A percentile compares a stretch with the other conserved stretches of the same genome.
Evolutionary conservation across 805 yeast genomes (phyloP).

Genomic region (Wickerhamomyces chambardii): DNA sequence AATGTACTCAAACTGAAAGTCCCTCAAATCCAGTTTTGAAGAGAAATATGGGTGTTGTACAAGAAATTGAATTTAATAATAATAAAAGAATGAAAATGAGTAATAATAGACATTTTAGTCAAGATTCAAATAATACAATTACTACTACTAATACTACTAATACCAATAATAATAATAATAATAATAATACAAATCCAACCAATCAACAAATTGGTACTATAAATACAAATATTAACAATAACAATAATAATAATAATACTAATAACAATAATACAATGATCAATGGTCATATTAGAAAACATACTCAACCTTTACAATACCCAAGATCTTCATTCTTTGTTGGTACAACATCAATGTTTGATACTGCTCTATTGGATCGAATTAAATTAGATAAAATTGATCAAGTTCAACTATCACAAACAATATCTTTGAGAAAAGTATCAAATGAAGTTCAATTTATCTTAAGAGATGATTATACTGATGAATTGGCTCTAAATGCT

Average conservation of each 20-base stretch:
- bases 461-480: slow-evolving; percentile 72
- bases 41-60: slow-evolving; percentile 17
- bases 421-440: slow-evolving; percentile 69
- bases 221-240: slow-evolving; percentile 2
- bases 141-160: slow-evolving; percentile 1
- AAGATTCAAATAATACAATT: slow-evolving; percentile 23
- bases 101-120: too few species aligned
- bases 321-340: slow-evolving; percentile 86
- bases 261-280: background rate
- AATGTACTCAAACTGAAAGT: slow-evolving; percentile 67
- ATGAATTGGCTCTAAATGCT: slow-evolving; percentile 56
- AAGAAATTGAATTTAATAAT: slow-evolving; percentile 13
- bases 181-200: slow-evolving; percentile 1
- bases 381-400: slow-evolving; percentile 64
- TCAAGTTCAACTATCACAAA: slow-evolving; percentile 65
- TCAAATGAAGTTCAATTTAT: slow-evolving; percentile 70
- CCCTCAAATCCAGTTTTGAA: slow-evolving; percentile 32
- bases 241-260: background rate
- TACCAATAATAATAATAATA: slow-evolving; percentile 3
- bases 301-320: slow-evolving; percentile 56
- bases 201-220: background rate
- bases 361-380: slow-evolving; percentile 55
- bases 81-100: slow-evolving; percentile 14
- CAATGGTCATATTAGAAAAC: background rate
- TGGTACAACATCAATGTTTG: slow-evolving; percentile 85